Evolutionary conservation across 1,284 basidiomycete genomes (phyloP), one percentile per base, ranked within the genome.

Genomic region (Volvariella surrecta): DNA sequence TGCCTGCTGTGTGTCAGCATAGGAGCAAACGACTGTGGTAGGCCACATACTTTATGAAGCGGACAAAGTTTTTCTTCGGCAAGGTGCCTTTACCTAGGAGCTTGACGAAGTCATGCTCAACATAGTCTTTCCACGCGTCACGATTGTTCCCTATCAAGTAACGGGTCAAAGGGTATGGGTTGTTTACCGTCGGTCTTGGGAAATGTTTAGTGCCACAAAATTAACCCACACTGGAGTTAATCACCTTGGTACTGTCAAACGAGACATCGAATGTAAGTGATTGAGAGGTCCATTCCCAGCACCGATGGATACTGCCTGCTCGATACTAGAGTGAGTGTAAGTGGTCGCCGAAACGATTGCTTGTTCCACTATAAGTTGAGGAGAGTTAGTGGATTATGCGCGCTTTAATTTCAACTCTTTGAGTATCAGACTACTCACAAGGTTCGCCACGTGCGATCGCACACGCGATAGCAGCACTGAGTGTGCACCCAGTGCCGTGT

Each of bases 401-500:
- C n/a, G n/a, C n/a, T n/a, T n/a, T n/a, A n/a, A n/a, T n/a, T n/a
- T n/a, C n/a, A 18, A 42, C 16, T 15, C 9, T 16, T 15, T 2
- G 11, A 28, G 34, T 15, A 15, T 15, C 6, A 19, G 34, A 35
- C 3, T 37, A 64, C 71, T 58, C 52, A 81, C 82, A 53, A 1
- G 57, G 53, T 10, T 55, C 52, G 30, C 81, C 81, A 31, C 68
- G 66, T 0, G 76, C 81, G 10, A 92, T 64, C 17, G 71, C 70
- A 41, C 81, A 82, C 1, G 86, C 82, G 11, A 96, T 72, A 0
- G 91, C 89, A 0, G 92, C 82, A 32, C 83, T 86, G 7, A 97
- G 70, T 0, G 94, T 97, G 59, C 93, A 98, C 1, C 94, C 94
- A 0, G 94, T 97, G 1, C 94, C 94, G 57, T 97, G 94, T 0